Base-by-base conservation (phyloP, 23 red algal species). In the Gracilariopsis chorda region DNA sequence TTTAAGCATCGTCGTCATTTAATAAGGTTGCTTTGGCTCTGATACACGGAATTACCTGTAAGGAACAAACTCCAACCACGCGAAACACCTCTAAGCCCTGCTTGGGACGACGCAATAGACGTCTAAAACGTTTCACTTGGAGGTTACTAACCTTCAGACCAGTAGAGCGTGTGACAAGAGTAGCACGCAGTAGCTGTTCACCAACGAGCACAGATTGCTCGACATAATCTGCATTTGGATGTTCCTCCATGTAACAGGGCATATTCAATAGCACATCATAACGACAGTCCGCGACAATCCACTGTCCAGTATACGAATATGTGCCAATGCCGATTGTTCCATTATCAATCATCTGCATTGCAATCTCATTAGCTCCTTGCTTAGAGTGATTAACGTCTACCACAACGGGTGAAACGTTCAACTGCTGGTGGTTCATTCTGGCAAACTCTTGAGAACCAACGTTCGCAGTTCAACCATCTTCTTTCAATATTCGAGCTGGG, bases 401-500 rank as follows among this genome's bases (percentile, higher is more conserved):
- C 77, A 53, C 35, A 2, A 51, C 43, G 16, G 70, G 70, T 4
- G 3, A 0, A 19, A 84, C 17, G 8, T 1, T 20, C 40, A 84
- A 48, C 20, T 17, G 0, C 0, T 65, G 25, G 9, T 23, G n/a
- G 36, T 68, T 55, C 24, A 17, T 21, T 14, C 20, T 7, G 21
- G 28, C 46, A 81, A 81, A 59, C 9, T 81, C 53, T 4, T 10
- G 13, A 2, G 48, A 81, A 25, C 53, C 43, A 37, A 81, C 77
- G 25, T 59, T 81, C 4, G 48, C 28, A n/a, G 13, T 81, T 27
- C 77, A 81, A 19, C 53, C 77, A 37, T 81, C 77, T 11, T 81
- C 49, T 29, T 81, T 81, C 4, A 81, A 29, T 23, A 81, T 32
- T 10, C 29, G 46, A 59, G 51, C 77, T 57, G 48, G 7, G 2